Base-by-base conservation (phyloP, 495 filamentous ascomycete genomes). In the Trichoderma gamsii region DNA sequence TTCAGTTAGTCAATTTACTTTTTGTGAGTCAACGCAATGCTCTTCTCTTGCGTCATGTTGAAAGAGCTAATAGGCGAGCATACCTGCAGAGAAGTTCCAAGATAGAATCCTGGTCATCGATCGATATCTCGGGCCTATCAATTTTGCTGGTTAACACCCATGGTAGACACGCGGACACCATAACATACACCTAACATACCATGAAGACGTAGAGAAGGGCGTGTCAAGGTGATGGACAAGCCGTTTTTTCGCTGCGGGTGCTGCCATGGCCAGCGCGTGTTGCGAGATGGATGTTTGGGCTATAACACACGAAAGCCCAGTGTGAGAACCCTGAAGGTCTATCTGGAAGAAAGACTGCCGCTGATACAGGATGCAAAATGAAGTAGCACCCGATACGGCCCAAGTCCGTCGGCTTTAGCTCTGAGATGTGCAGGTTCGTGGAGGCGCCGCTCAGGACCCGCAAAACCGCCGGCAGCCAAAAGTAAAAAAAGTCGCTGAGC, bases 71-170 rank as follows among this genome's bases (percentile, higher is more conserved):
- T 23, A 51, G 61, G 49, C n/a, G 63, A 16, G 74, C 80, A 70
- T 77, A 86, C 85, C 71, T 77, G 80, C 83, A 85, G 44, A 86
- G 78, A 29, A 87, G 77, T 68, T 86, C 82, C 23, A 86, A 70
- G 65, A 86, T 84, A 11, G 79, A 79, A 41, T 85, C 80, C 72
- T 87, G 83, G 59, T 85, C 75, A 18, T 82, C 72, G 13, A 76
- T 74, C 15, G 72, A 73, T 21, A 85, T 79, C 46, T 76, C 70
- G 13, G 85, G 85, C 84, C 85, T 87, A 66, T 27, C 56, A 5
- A 41, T 35, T 73, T 18, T 71, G 9, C 13, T 32, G 27, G 9
- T 32, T 18, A 2, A 69, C 51, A 3, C 41, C n/a, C 41, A 41
- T 18, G 18, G 13, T 38, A 38, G 18, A 32, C 52, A n/a, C 18